Evolutionary conservation across 75 land plant species (phyloP).

Genomic region (Pinus albicaulis): DNA sequence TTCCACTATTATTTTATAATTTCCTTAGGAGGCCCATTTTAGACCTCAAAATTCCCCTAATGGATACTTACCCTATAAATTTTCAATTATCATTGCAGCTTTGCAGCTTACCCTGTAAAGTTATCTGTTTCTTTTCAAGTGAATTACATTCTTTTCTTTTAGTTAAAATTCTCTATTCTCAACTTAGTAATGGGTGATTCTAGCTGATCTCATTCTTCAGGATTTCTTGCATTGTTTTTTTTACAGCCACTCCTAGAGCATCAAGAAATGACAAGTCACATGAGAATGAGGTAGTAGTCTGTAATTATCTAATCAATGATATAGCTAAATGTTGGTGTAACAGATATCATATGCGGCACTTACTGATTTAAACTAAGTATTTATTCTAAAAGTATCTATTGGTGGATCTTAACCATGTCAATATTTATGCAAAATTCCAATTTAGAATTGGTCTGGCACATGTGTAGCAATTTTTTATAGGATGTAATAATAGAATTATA

Average conservation of each 20-base stretch:
- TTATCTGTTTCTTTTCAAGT: too few species aligned
- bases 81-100: conserved; percentile 38
- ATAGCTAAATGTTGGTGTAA: neutral
- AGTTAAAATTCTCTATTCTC: neutral
- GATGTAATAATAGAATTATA: too few species aligned
- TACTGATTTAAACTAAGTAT: neutral
- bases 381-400: neutral
- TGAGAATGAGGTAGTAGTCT: conserved; percentile 34
- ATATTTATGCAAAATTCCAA: neutral
- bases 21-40: too few species aligned
- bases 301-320: neutral
- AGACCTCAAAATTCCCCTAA: too few species aligned
- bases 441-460: neutral
- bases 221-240: neutral
- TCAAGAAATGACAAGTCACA: conserved; percentile 34
- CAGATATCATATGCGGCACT: neutral
- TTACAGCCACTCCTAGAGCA: conserved; percentile 53
- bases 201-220: neutral
- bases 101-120: too few species aligned
- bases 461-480: neutral
- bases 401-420: neutral
- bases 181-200: neutral
- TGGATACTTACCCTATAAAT: neutral
- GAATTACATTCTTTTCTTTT: neutral
- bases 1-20: too few species aligned